Evolutionary conservation across 2,329 filamentous ascomycete genomes (phyloP).

Genomic region (Cryphonectria naterciae): DNA sequence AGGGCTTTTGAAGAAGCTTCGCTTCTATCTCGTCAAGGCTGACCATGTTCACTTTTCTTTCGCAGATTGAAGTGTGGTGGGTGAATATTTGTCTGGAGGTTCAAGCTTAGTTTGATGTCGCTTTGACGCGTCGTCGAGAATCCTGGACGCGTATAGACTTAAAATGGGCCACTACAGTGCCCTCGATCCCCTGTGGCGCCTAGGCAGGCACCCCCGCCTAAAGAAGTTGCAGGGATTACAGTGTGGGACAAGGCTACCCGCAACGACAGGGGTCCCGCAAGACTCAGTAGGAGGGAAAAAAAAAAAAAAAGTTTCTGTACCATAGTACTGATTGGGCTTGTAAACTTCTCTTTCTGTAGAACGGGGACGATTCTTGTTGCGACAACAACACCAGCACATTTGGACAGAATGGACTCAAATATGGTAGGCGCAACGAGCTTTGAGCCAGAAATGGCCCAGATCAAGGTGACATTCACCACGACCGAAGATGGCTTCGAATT

Average conservation of each 20-base stretch:
- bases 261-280: constrained; percentile 15
- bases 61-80: constrained; percentile 9
- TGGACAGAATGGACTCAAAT: constrained; percentile 27
- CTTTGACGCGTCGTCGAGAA: constrained; percentile 25
- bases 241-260: constrained; percentile 23
- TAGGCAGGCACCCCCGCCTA: neutral
- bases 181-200: neutral
- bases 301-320: constrained; percentile 26
- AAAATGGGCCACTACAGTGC: constrained; percentile 19
- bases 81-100: neutral
- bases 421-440: constrained; percentile 36
- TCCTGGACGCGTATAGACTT: constrained; percentile 15
- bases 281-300: constrained; percentile 2
- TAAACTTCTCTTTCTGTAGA: neutral
- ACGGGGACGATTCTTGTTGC: constrained; percentile 13
- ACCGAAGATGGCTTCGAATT: constrained; percentile 64
- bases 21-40: constrained; percentile 47
- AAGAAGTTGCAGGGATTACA: constrained; percentile 5
- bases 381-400: neutral
- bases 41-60: constrained; percentile 43
- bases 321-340: neutral
- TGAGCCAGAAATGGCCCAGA: constrained; percentile 50
- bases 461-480: constrained; percentile 71
- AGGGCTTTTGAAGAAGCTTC: constrained; percentile 52
- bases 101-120: constrained; percentile 21